Conservation (phyloP, 768 basidiomycete species). For the Leccinum sublutescens region DNA sequence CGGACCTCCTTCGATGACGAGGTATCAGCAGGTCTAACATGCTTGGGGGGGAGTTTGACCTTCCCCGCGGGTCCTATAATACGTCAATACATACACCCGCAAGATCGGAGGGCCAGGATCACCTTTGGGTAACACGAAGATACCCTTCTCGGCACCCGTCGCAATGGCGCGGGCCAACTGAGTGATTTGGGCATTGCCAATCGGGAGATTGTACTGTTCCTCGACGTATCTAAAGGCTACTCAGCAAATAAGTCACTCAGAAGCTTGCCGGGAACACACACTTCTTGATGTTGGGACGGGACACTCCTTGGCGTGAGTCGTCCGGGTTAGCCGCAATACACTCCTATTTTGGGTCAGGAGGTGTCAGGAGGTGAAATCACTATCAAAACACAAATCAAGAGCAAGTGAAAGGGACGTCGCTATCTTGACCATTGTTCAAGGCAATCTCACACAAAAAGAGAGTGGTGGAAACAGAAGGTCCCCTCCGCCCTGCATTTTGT, state of each 20-base stretch:
- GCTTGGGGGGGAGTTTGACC: conserved; percentile 71
- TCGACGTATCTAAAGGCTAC: conserved; percentile 68
- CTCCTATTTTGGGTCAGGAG: conserved; percentile 53
- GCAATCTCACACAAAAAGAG: conserved; percentile 14
- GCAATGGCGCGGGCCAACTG: conserved; percentile 81
- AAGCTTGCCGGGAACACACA: conserved; percentile 37
- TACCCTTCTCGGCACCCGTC: conserved; percentile 76
- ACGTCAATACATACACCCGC: conserved; percentile 3
- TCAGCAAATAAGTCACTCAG: conserved; percentile 17
- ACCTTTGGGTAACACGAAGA: conserved; percentile 91
- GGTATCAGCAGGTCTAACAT: conserved; percentile 42
- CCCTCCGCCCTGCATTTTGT: conserved; percentile 42
- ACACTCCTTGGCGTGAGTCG: conserved; percentile 80
- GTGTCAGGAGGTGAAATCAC: conserved; percentile 21
- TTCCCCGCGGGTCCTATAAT: conserved; percentile 46
- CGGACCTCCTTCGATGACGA: conserved; percentile 60
- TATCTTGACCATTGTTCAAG: conserved; percentile 6
- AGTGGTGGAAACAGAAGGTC: conserved; percentile 18
- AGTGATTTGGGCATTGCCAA: conserved; percentile 72
- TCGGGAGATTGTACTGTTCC: conserved; percentile 75
- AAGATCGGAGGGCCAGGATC: conserved; percentile 11
- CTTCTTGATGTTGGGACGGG: conserved; percentile 93
- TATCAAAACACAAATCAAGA: conserved; percentile 8
- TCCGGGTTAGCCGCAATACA: conserved; percentile 73
- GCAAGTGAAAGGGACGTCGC: conserved; percentile 1